Base-by-base conservation (phyloP, 768 basidiomycete species). In the Hypholoma sublateritium region DNA sequence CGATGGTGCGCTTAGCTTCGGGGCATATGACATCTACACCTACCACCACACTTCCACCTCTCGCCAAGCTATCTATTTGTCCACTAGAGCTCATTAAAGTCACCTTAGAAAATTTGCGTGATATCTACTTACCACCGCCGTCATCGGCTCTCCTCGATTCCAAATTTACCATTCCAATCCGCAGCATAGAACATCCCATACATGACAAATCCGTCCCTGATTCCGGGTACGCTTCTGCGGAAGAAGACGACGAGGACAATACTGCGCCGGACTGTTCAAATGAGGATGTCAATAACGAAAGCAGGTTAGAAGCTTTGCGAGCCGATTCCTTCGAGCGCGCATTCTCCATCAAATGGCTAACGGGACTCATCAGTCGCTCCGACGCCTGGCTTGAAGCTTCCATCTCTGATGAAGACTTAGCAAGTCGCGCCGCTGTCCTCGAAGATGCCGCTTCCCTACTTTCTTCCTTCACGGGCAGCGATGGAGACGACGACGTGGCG, bases 151-250 rank as follows among this genome's bases (percentile, higher is more conserved):
- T 59, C 39, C 66, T 68, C 21, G 64, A 69, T 24, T 51, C 72
- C 14, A 67, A 65, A 47, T 62, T 75, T 43, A 53, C 62, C 24
- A 59, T 70, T 36, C 72, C 66, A 49, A 66, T 62, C 52, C 69
- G 64, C 60, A 67, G 46, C 14, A 56, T 67, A 41, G 57, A 59
- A 9, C 69, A 69, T 66, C 52, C 71, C 50, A 68, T 75, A 22
- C 77, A 77, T 55, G 77, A 79, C 50, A 70, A 66, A 8, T 72
- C 72, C 16, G 76, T 82, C 3, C 84, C 85, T 1, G 89, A 92
- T 69, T 91, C 89, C 11, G 90, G 90, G 35, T 91, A 91, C 60
- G 90, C 87, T 5, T 89, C 88, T 39, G 87, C 85, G 22, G 86
- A 85, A 50, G 85, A 83, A 48, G 84, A 85, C 0, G 81, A 80